A percentile compares a stretch with the other conserved stretches of the same genome.
Evolutionary conservation across 2,329 filamentous ascomycete genomes (phyloP).

Genomic region (Cephalotrichum gorgonifer): DNA sequence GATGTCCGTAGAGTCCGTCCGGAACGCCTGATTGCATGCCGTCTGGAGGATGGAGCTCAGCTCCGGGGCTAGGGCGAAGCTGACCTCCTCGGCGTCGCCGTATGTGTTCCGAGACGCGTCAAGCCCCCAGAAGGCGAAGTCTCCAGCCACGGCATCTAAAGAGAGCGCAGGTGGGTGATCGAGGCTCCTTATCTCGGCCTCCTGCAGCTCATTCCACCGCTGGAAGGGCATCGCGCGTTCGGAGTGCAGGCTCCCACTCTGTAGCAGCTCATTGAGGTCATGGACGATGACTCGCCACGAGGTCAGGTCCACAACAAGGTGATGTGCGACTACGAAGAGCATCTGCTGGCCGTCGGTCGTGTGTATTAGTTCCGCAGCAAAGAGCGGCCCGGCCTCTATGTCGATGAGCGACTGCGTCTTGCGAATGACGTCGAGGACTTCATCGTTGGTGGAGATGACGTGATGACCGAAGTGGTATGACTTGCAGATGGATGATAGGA

Average conservation of each 20-base stretch:
- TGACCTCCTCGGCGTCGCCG: constrained; percentile 27
- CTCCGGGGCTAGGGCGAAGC: constrained; percentile 32
- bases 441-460: constrained; percentile 25
- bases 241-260: constrained; percentile 31
- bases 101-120: constrained; percentile 31
- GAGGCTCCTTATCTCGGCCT: constrained; percentile 21
- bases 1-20: constrained; percentile 42
- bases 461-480: constrained; percentile 35
- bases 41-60: constrained; percentile 30
- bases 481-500: constrained; percentile 25
- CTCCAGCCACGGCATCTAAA: constrained; percentile 25
- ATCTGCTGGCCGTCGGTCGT: constrained; percentile 33
- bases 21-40: constrained; percentile 32
- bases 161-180: constrained; percentile 20
- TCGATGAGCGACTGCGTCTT: constrained; percentile 32
- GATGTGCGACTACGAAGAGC: constrained; percentile 39
- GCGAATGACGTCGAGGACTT: constrained; percentile 28
- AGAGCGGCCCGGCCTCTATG: constrained; percentile 38
- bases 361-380: constrained; percentile 36
- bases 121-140: constrained; percentile 38
- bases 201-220: constrained; percentile 37
- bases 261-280: constrained; percentile 38
- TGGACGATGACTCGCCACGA: constrained; percentile 40
- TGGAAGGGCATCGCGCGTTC: constrained; percentile 35
- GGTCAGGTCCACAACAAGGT: constrained; percentile 37